A percentile compares a stretch with the other conserved stretches of the same genome.
Evolutionary conservation across 2,329 filamentous ascomycete genomes (phyloP).

Genomic region (Alternaria arbusti): DNA sequence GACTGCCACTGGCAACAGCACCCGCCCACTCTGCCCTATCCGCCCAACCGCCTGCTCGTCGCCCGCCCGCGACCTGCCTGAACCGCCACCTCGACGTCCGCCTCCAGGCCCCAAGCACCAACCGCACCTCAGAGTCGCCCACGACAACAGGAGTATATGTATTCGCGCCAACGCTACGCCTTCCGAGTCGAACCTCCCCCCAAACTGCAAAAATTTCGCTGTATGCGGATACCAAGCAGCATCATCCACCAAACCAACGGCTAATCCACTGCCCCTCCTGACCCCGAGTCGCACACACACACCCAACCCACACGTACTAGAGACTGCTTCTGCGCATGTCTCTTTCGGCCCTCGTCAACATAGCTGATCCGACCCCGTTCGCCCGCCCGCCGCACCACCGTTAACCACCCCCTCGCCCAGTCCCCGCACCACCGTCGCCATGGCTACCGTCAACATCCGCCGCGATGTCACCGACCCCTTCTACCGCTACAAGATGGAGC

Average conservation of each 20-base stretch:
- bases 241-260: conserved; percentile 89
- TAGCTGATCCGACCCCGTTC: conserved; percentile 41
- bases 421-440: conserved; percentile 64
- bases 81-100: conserved; percentile 47
- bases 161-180: conserved; percentile 95
- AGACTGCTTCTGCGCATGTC: conserved; percentile 63
- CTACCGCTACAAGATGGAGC: conserved; percentile 99
- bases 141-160: conserved; percentile 80
- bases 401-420: conserved; percentile 38
- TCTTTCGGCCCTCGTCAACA: conserved; percentile 63
- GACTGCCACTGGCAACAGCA: conserved; percentile 26
- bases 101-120: conserved; percentile 38
- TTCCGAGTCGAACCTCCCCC: conserved; percentile 92
- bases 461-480: conserved; percentile 96
- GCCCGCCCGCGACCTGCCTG: conserved; percentile 37
- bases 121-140: conserved; percentile 35
- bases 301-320: conserved; percentile 33
- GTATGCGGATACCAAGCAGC: conserved; percentile 92
- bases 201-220: conserved; percentile 97
- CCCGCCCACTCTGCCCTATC: background rate
- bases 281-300: conserved; percentile 50
- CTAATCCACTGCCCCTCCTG: conserved; percentile 64
- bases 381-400: conserved; percentile 38
- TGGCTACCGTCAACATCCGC: conserved; percentile 98
- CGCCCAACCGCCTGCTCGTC: conserved; percentile 21